Evolutionary conservation across 148 eudicot genomes (phyloP), one percentile per base, ranked within the genome.

Genomic region (Rhododendron kiyosumense): DNA sequence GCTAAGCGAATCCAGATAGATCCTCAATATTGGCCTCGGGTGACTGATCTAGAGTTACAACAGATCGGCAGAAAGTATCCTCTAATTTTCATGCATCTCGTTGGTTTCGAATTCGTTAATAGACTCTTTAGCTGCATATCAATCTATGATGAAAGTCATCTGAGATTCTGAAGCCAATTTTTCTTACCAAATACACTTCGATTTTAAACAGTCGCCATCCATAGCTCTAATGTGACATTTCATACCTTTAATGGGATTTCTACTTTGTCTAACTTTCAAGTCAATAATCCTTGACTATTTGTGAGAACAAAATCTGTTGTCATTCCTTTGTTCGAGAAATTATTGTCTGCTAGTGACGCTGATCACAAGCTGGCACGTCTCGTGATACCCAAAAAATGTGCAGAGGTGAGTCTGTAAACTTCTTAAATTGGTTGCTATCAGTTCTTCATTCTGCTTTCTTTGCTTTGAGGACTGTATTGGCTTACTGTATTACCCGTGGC

Each of bases 281-380:
- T 43, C 14, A 46, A 24, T 28, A 48, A 20, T 81, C 90, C 90
- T 90, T 90, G 87, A 90, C 90, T 28, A 46, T 75, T 77, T 45
- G 59, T 82, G 77, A 88, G 92, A 81, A 85, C 78, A 32, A 82
- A 82, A 34, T 81, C 88, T 48, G 46, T 67, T 24, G 83, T 90
- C 15, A 52, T 76, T 75, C 91, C 89, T 54, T 79, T 91, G 87
- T 91, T 90, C 80, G 88, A 91, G 76, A 91, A 91, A 85, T 51
- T 79, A 78, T 75, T 91, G 82, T 85, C 90, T 63, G 82, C 88
- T 57, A 87, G 86, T 84, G 92, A 90, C 61, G 87, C 87, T 67
- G 89, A 89, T 38, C 87, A 57, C 45, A 84, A 84, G 67, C 67
- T 83, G 20, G 86, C 85, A 10, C 92, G 89, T 69, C 88, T 90